Percentiles rank a stretch among this genome's conserved stretches.
Evolutionary conservation across 345 rosid species (phyloP).

Genomic region (Eutrema japonicum): DNA sequence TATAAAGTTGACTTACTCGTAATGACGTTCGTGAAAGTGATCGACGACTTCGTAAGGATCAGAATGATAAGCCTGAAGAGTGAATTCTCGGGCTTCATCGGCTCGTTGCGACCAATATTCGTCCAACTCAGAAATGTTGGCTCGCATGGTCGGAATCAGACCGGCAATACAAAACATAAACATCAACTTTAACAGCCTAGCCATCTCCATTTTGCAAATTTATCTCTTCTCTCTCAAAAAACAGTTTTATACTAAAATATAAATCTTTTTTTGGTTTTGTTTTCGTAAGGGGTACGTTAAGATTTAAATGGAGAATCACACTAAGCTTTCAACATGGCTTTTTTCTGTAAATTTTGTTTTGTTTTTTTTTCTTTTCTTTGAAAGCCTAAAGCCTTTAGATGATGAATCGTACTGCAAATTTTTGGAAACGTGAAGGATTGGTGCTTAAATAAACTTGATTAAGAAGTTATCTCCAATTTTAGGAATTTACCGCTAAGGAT

Average conservation of each 20-base stretch:
- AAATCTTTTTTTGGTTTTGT: not conserved
- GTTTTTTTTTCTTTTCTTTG: not conserved
- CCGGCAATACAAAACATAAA: slow-evolving; percentile 39
- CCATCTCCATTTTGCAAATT: slow-evolving; percentile 33
- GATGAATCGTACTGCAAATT: slow-evolving; percentile 36
- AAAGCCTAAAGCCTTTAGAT: slow-evolving; percentile 40
- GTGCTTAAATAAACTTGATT: slow-evolving; percentile 39
- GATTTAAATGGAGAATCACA: slow-evolving; percentile 21
- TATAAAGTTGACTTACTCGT: slow-evolving; percentile 46
- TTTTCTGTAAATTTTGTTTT: not conserved
- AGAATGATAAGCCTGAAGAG: slow-evolving; percentile 51
- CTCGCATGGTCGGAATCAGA: slow-evolving; percentile 41
- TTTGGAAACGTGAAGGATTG: slow-evolving; percentile 15
- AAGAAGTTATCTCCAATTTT: slow-evolving; percentile 31
- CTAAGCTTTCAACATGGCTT: slow-evolving; percentile 41
- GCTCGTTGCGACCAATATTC: slow-evolving; percentile 62
- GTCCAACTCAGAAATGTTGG: slow-evolving; percentile 52
- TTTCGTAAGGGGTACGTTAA: slow-evolving; percentile 15
- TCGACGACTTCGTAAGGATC: slow-evolving; percentile 58
- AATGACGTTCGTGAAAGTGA: slow-evolving; percentile 49
- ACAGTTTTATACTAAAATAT: not conserved
- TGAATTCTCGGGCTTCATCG: slow-evolving; percentile 44
- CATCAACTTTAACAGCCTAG: slow-evolving; percentile 40
- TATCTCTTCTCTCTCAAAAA: slow-evolving; percentile 8
- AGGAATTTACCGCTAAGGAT: slow-evolving; percentile 35